phyloP scores from a whole-genome alignment of 495 filamentous ascomycete genomes.

The Daldinia caldariorum region DNA sequence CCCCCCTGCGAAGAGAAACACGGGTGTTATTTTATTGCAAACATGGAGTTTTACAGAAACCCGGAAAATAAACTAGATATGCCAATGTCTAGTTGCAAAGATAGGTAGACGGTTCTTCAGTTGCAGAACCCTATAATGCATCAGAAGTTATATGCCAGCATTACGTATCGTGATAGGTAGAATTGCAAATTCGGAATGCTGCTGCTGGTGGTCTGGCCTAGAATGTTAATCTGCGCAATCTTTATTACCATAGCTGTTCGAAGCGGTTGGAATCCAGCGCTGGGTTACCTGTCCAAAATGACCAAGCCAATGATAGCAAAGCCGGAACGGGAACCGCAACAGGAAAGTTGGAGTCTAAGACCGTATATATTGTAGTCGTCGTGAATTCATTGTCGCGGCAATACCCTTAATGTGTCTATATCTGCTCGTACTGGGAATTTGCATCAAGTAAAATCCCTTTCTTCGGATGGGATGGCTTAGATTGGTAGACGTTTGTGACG shows the following conservation, averaged over 20 bases:
- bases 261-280: background rate
- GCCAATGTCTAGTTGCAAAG: background rate
- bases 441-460: constrained; percentile 1
- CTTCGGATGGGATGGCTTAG: background rate
- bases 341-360: background rate
- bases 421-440: background rate
- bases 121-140: background rate
- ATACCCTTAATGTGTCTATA: background rate
- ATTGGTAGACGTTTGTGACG: background rate
- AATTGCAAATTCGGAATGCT: background rate
- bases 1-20: background rate
- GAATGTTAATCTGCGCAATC: background rate
- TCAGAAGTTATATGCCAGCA: background rate
- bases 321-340: background rate
- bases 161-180: background rate
- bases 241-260: background rate
- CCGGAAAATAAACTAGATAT: background rate
- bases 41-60: background rate
- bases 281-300: background rate
- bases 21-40: background rate
- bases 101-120: background rate
- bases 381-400: background rate
- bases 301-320: background rate
- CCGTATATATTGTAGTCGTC: background rate
- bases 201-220: background rate